These are phyloP conservation scores for Casuarina cunninghamiana DNA, from an alignment of 306 rosid species.

Conservation along the genomic window DNA sequence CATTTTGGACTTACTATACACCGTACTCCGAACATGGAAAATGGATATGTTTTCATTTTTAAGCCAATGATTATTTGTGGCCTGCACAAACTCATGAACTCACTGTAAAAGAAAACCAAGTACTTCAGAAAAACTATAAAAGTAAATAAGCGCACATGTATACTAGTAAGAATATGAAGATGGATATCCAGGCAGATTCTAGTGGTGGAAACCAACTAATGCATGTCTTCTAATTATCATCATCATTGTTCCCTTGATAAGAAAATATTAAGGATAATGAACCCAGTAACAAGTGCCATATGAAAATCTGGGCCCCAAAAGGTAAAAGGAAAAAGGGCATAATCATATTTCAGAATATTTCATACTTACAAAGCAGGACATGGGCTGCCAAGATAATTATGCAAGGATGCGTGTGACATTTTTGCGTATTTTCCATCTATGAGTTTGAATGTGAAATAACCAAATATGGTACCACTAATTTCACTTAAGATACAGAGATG, in stretches of 20 bases:
- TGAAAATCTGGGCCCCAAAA: neutral
- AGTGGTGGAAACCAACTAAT: neutral
- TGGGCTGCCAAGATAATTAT: neutral
- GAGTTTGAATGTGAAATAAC: neutral
- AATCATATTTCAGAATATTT: neutral
- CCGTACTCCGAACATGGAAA: neutral
- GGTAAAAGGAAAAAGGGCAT: neutral
- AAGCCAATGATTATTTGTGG: neutral
- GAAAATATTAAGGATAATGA: neutral
- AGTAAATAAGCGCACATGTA: neutral
- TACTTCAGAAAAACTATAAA: neutral
- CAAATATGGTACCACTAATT: neutral
- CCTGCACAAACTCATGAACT: neutral
- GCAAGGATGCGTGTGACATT: neutral
- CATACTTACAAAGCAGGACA: neutral
- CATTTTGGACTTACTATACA: neutral
- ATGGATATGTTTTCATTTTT: neutral
- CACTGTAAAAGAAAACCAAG: conserved; percentile 2
- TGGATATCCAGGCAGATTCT: neutral
- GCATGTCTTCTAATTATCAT: conserved; percentile 1
- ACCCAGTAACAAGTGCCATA: neutral
- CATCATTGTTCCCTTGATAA: neutral
- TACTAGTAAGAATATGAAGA: neutral
- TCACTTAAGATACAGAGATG: neutral
- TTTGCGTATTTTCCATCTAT: neutral